Conservation (phyloP, 192 early-diverging fungal species). For the Mortierella hygrophila region DNA sequence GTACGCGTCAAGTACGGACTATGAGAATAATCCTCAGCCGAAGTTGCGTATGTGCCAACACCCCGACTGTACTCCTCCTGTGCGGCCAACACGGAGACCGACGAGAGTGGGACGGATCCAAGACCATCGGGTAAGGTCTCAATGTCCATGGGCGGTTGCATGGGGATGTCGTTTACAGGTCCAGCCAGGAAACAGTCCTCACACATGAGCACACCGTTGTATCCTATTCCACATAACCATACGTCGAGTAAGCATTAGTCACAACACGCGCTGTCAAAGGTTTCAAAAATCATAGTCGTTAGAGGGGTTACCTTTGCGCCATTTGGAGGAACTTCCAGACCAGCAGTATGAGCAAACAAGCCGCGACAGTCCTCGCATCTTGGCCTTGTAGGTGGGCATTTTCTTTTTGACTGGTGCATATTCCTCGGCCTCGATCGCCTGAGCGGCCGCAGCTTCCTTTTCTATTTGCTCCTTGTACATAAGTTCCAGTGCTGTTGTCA, state of each 20-base stretch:
- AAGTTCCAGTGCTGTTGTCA: slow-evolving; percentile 25
- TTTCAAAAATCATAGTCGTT: background rate
- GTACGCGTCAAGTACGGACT: slow-evolving; percentile 75
- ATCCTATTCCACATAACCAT: slow-evolving; percentile 55
- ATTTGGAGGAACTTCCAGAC: slow-evolving; percentile 66
- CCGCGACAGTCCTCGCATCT: slow-evolving; percentile 32
- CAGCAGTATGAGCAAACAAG: slow-evolving; percentile 74
- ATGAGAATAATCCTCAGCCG: slow-evolving; percentile 77
- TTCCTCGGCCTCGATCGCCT: slow-evolving; percentile 22
- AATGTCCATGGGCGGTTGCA: slow-evolving; percentile 18
- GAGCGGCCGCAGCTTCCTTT: slow-evolving; percentile 35
- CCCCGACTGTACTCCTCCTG: slow-evolving; percentile 10
- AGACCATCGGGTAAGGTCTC: background rate
- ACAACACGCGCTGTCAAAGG: too few relatives aligned
- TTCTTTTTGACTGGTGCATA: slow-evolving; percentile 21
- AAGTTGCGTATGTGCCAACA: slow-evolving; percentile 64
- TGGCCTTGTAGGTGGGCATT: slow-evolving; percentile 43
- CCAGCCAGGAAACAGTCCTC: slow-evolving; percentile 73
- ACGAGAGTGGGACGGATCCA: background rate
- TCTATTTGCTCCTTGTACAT: slow-evolving; percentile 43
- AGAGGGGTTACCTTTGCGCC: slow-evolving; percentile 68
- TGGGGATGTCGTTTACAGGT: slow-evolving; percentile 55
- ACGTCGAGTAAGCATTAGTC: background rate
- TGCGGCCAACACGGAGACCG: background rate
- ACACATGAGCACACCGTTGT: slow-evolving; percentile 81